Percentiles rank a stretch among this genome's conserved stretches.
phyloP scores from a whole-genome alignment of 116 monocot genomes.

The Papilionanthe hybrid region DNA sequence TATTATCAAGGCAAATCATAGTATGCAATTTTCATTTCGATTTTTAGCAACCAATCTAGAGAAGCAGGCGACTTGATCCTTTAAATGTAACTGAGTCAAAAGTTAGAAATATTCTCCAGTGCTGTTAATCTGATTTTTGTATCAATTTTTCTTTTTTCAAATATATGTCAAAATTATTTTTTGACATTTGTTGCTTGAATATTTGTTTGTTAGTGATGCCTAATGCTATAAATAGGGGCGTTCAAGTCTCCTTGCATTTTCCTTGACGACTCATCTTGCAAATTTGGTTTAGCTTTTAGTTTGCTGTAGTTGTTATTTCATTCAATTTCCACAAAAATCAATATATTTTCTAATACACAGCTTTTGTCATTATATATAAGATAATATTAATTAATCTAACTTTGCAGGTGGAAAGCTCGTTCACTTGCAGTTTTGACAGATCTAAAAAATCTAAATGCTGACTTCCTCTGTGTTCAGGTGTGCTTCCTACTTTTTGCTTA shows the following conservation, averaged over 20 bases:
- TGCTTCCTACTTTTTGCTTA: background rate
- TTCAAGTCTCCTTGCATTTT: background rate
- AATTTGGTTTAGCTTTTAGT: background rate
- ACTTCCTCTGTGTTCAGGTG: constrained; percentile 87
- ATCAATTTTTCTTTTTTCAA: too few relatives aligned
- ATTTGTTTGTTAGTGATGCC: too few relatives aligned
- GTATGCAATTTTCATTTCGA: too few relatives aligned
- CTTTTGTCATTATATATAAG: background rate
- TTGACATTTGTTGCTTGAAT: too few relatives aligned
- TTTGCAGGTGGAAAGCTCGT: constrained; percentile 76
- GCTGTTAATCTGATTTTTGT: too few relatives aligned
- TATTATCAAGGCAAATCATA: too few relatives aligned
- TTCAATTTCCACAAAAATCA: background rate
- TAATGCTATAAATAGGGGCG: too few relatives aligned
- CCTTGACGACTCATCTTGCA: background rate
- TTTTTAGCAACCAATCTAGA: too few relatives aligned
- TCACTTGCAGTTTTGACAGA: constrained; percentile 62
- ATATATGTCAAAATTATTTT: too few relatives aligned
- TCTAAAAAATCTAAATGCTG: constrained; percentile 64
- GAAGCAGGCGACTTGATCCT: too few relatives aligned
- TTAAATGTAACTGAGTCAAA: too few relatives aligned
- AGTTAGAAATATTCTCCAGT: too few relatives aligned
- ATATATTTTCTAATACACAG: background rate
- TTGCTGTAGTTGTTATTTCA: background rate
- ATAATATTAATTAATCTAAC: background rate